Percentiles rank a stretch among this genome's conserved stretches.
Evolutionary conservation across 768 basidiomycete species (phyloP).

Genomic region (Boletus reticulatus): DNA sequence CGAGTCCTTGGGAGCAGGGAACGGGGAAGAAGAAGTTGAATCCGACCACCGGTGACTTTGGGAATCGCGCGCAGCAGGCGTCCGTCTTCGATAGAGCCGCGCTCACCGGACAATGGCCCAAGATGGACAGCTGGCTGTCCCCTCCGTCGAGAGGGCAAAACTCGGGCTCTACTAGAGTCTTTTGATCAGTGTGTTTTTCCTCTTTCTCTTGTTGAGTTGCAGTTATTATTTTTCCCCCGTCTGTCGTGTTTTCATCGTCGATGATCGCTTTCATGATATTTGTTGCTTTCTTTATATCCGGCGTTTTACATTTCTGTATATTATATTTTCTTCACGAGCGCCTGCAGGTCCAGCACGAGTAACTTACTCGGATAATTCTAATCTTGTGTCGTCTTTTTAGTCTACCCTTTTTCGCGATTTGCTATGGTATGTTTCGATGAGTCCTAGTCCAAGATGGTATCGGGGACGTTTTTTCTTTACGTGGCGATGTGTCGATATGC

Average conservation of each 20-base stretch:
- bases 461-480: too few species aligned
- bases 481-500: too few species aligned
- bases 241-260: not conserved
- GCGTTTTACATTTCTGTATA: slow-evolving; percentile 22
- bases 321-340: slow-evolving; percentile 20
- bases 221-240: not conserved
- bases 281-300: slow-evolving; percentile 2
- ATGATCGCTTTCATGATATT: slow-evolving; percentile 10
- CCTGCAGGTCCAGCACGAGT: slow-evolving; percentile 31
- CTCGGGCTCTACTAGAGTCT: slow-evolving; percentile 30
- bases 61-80: slow-evolving; percentile 24
- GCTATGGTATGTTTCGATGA: slow-evolving; percentile 15
- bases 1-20: slow-evolving; percentile 23
- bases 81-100: slow-evolving; percentile 28
- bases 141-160: slow-evolving; percentile 29
- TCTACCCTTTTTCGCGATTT: not conserved
- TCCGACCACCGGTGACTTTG: slow-evolving; percentile 13
- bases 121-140: slow-evolving; percentile 35
- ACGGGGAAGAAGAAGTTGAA: slow-evolving; percentile 22
- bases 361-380: slow-evolving; percentile 34
- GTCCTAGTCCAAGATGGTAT: not conserved
- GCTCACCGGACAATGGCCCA: slow-evolving; percentile 31
- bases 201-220: not conserved
- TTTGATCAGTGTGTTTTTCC: slow-evolving; percentile 17
- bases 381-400: slow-evolving; percentile 19